Conservation (phyloP, 1,139 yeast species). For the Hanseniaspora sp. region DNA sequence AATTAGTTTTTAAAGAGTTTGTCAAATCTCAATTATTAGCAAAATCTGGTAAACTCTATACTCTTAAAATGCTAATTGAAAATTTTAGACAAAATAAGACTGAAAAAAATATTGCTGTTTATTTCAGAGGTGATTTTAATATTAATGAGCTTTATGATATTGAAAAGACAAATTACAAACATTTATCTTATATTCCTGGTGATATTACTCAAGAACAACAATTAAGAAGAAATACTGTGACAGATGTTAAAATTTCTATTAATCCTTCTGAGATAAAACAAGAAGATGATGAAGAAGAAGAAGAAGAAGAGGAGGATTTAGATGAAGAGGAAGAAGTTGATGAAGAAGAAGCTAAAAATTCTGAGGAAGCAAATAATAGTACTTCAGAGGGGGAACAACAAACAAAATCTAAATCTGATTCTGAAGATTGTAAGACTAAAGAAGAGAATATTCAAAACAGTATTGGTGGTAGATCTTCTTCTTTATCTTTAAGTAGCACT, state of each 20-base stretch:
- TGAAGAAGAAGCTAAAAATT: neutral
- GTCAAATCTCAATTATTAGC: slow-evolving; percentile 54
- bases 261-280: neutral
- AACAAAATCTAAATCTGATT: neutral
- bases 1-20: slow-evolving; percentile 76
- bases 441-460: slow-evolving; percentile 14
- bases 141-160: slow-evolving; percentile 12
- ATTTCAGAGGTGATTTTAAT: slow-evolving; percentile 41
- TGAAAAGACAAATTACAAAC: slow-evolving; percentile 11
- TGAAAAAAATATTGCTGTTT: slow-evolving; percentile 39
- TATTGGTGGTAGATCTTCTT: slow-evolving; percentile 11
- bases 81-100: slow-evolving; percentile 27
- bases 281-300: slow-evolving; percentile 1
- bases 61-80: slow-evolving; percentile 5
- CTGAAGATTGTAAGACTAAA: neutral
- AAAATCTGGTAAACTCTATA: slow-evolving; percentile 41
- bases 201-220: slow-evolving; percentile 5
- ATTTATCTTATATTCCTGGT: slow-evolving; percentile 12
- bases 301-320: neutral
- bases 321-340: slow-evolving; percentile 3
- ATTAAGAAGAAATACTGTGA: slow-evolving; percentile 12
- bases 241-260: neutral
- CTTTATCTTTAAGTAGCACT: slow-evolving; percentile 5
- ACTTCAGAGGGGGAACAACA: slow-evolving; percentile 6
- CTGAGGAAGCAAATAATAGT: slow-evolving; percentile 1